A percentile compares a stretch with the other conserved stretches of the same genome.
Evolutionary conservation across 768 basidiomycete genomes (phyloP).

Genomic region (Vararia minispora): DNA sequence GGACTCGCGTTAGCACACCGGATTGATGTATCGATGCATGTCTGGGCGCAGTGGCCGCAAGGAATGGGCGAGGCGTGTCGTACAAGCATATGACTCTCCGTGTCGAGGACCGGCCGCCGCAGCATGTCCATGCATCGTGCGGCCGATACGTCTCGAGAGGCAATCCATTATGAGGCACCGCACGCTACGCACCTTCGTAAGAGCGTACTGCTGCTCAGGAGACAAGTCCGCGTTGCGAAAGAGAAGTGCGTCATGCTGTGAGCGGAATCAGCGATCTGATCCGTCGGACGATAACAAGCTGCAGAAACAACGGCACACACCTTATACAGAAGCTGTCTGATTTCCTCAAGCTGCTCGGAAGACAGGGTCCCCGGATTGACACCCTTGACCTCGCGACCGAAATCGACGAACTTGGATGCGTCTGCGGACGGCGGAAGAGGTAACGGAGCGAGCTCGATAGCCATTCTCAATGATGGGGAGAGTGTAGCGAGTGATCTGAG

Average conservation of each 20-base stretch:
- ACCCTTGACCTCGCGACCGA: constrained; percentile 71
- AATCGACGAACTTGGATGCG: constrained; percentile 49
- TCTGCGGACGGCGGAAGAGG: constrained; percentile 68
- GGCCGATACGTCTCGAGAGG: no score
- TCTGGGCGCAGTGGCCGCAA: no score
- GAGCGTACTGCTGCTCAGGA: constrained; percentile 74
- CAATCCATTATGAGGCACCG: no score
- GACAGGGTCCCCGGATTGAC: constrained; percentile 54
- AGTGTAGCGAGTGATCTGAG: constrained; percentile 2
- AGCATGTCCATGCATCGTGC: no score
- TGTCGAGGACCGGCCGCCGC: no score
- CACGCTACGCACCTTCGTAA: constrained; percentile 59
- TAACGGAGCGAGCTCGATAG: constrained; percentile 54
- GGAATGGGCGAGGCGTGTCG: no score
- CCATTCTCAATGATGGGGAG: constrained; percentile 31
- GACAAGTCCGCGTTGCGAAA: constrained; percentile 60
- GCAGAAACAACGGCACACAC: constrained; percentile 25
- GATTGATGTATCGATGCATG: no score
- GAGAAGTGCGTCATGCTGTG: constrained; percentile 59
- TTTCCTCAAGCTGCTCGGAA: constrained; percentile 50
- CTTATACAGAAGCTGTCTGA: constrained; percentile 68
- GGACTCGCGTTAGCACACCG: no score
- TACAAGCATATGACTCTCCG: no score
- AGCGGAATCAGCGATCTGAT: not conserved
- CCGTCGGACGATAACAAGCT: not conserved